phyloP scores from a whole-genome alignment of 495 filamentous ascomycete species.

The Lichenothelia convexa region DNA sequence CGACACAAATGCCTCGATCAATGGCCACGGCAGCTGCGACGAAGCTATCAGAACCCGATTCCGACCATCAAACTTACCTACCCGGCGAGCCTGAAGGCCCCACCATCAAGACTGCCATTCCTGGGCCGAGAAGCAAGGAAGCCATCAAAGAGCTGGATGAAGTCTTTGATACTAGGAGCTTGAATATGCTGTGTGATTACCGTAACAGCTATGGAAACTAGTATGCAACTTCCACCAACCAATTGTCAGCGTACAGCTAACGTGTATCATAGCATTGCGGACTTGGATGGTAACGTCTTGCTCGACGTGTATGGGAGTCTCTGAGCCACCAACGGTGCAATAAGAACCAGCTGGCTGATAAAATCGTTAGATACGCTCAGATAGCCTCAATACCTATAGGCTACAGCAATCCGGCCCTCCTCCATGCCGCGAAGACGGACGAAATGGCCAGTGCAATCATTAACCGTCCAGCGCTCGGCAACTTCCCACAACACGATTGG shows the following conservation, averaged over 20 bases:
- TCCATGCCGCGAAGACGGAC: conserved; percentile 47
- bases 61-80: conserved; percentile 18
- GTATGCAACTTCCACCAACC: conserved; percentile 16
- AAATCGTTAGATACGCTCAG: conserved; percentile 52
- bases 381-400: conserved; percentile 95
- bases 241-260: conserved; percentile 12
- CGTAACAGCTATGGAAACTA: conserved; percentile 45
- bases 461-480: conserved; percentile 89
- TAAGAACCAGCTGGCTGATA: background rate
- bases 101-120: conserved; percentile 57
- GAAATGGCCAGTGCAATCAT: conserved; percentile 73
- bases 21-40: conserved; percentile 4
- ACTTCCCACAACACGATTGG: conserved; percentile 90
- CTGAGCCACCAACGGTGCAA: conserved; percentile 2
- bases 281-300: conserved; percentile 65
- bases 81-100: conserved; percentile 58
- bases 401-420: conserved; percentile 81
- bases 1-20: background rate
- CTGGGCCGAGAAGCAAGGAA: conserved; percentile 58
- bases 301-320: conserved; percentile 25
- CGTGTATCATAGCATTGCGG: conserved; percentile 49
- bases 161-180: conserved; percentile 82
- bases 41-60: background rate
- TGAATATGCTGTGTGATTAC: conserved; percentile 89
- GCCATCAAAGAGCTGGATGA: conserved; percentile 55